A percentile compares a stretch with the other conserved stretches of the same genome.
Evolutionary conservation across 176 grass and related monocot species (phyloP).

Genomic region (Musa schizocarpa): DNA sequence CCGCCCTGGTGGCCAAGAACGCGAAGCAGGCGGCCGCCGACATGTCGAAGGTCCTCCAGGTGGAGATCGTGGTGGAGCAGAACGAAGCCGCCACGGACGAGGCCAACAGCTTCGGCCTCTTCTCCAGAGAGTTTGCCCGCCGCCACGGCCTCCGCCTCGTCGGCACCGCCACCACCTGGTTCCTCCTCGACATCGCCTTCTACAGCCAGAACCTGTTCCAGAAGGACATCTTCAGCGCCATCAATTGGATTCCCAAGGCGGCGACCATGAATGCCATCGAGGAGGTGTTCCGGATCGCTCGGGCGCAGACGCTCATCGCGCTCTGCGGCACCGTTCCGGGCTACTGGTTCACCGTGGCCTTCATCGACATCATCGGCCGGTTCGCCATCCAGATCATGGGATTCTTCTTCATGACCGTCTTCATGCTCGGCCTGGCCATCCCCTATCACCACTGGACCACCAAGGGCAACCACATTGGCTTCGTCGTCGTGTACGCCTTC

Average conservation of each 20-base stretch:
- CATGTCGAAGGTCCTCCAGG: no score
- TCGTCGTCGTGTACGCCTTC: conserved; percentile 43
- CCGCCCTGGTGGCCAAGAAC: no score
- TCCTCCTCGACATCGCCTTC: conserved; percentile 72
- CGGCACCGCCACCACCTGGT: conserved; percentile 58
- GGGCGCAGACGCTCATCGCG: conserved; percentile 53
- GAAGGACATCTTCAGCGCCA: conserved; percentile 74
- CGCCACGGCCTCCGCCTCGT: conserved; percentile 61
- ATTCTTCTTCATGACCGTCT: conserved; percentile 36
- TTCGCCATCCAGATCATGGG: conserved; percentile 70
- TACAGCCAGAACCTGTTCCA: conserved; percentile 87
- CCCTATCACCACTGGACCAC: conserved; percentile 58
- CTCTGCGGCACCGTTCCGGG: conserved; percentile 69
- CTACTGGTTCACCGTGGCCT: conserved; percentile 77
- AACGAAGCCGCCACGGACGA: not conserved
- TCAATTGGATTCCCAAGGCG: conserved; percentile 53
- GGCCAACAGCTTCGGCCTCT: conserved; percentile 42
- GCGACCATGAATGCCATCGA: conserved; percentile 63
- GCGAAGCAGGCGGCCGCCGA: no score
- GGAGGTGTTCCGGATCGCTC: conserved; percentile 54
- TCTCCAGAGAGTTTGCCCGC: conserved; percentile 20
- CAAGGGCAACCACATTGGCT: conserved; percentile 34
- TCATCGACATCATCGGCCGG: conserved; percentile 56
- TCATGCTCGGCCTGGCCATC: conserved; percentile 54
- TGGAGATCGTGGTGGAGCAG: no score